A percentile compares a stretch with the other conserved stretches of the same genome.
Evolutionary conservation across 1,284 basidiomycete genomes (phyloP).

Genomic region (Leccinum angustisporum): DNA sequence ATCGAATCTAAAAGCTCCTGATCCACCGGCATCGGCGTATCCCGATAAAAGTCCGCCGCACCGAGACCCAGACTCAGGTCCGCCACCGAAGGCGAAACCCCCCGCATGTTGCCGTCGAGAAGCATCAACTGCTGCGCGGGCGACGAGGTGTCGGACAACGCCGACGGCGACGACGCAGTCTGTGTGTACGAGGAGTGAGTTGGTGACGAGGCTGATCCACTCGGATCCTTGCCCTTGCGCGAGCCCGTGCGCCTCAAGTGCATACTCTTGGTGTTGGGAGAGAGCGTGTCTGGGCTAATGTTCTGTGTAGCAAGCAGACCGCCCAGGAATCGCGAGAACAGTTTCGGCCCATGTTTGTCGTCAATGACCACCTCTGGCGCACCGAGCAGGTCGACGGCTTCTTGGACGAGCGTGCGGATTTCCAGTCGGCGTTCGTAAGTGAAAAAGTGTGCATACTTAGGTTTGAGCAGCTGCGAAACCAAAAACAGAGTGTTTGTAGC

Average conservation of each 20-base stretch:
- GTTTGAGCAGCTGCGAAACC: constrained; percentile 61
- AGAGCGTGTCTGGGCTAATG: constrained; percentile 42
- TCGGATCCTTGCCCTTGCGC: constrained; percentile 15
- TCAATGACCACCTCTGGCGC: constrained; percentile 70
- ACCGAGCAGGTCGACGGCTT: constrained; percentile 62
- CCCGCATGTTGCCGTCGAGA: constrained; percentile 6
- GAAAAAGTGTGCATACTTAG: constrained; percentile 63
- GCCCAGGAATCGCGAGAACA: constrained; percentile 73
- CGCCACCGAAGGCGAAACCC: constrained; percentile 14
- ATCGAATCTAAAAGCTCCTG: constrained; percentile 60
- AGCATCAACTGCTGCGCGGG: constrained; percentile 14
- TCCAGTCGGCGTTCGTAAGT: constrained; percentile 54
- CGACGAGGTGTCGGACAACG: constrained; percentile 18
- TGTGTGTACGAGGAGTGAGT: constrained; percentile 5
- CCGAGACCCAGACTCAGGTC: constrained; percentile 28
- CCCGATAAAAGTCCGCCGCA: constrained; percentile 48
- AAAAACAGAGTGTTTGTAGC: not conserved
- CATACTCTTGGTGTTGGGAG: constrained; percentile 22
- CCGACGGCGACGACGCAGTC: constrained; percentile 15
- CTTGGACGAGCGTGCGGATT: constrained; percentile 60
- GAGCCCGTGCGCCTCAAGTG: constrained; percentile 12
- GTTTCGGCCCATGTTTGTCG: constrained; percentile 71
- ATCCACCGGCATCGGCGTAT: constrained; percentile 50
- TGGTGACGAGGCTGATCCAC: constrained; percentile 13
- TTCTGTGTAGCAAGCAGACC: constrained; percentile 61